Evolutionary conservation across 108 stramenopile genomes (phyloP).

Genomic region (Cyclotella atomus): DNA sequence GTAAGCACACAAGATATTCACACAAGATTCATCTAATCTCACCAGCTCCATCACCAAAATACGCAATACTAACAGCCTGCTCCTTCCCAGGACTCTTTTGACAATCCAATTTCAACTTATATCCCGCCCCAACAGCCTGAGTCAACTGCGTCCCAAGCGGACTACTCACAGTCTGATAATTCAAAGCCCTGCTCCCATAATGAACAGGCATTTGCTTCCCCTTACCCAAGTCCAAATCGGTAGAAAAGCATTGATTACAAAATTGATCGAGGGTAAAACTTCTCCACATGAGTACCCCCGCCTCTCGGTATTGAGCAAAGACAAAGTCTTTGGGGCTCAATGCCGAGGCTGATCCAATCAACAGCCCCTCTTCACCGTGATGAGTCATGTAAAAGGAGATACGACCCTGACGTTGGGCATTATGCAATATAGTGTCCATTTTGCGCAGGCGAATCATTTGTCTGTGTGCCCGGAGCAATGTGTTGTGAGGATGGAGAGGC

Average conservation of each 20-base stretch:
- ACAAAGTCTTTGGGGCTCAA: conserved; percentile 80
- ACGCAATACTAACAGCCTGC: conserved; percentile 69
- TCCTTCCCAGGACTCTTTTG: conserved; percentile 53
- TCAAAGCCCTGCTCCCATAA: conserved; percentile 91
- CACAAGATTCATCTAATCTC: conserved; percentile 92
- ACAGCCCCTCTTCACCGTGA: conserved; percentile 91
- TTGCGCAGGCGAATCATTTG: conserved; percentile 91
- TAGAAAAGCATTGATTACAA: conserved; percentile 96
- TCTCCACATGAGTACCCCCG: conserved; percentile 97
- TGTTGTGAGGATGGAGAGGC: conserved; percentile 53
- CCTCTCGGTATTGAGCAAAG: conserved; percentile 97
- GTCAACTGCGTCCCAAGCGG: conserved; percentile 97
- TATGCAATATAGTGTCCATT: conserved; percentile 95
- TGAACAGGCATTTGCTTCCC: conserved; percentile 99
- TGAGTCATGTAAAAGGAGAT: conserved; percentile 97
- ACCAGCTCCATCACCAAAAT: conserved; percentile 98
- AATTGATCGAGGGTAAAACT: conserved; percentile 96
- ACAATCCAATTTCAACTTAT: conserved; percentile 81
- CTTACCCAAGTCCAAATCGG: conserved; percentile 89
- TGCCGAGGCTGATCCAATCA: conserved; percentile 92
- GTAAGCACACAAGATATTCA: no score
- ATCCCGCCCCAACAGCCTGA: conserved; percentile 94
- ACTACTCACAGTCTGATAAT: conserved; percentile 95
- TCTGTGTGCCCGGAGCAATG: conserved; percentile 67
- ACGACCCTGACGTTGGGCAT: conserved; percentile 97